Evolutionary conservation across 208 protist genomes (phyloP).

Genomic region (Angomonas ambiguus): DNA sequence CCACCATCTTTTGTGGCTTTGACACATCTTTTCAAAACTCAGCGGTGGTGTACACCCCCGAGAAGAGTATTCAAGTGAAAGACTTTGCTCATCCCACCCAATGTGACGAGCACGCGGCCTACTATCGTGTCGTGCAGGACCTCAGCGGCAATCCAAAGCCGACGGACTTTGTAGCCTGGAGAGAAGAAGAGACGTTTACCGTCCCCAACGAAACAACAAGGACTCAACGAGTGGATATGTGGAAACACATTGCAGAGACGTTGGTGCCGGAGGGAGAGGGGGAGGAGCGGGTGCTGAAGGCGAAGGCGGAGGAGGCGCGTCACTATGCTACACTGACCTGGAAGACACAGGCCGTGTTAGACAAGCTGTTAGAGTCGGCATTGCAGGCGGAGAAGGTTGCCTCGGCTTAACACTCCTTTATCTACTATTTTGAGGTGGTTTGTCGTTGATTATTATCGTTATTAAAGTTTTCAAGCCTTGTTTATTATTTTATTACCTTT

Average conservation of each 20-base stretch:
- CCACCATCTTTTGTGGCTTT: constrained; percentile 31
- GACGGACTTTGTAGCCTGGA: constrained; percentile 11
- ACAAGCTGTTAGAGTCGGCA: constrained; percentile 55
- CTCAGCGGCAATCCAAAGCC: constrained; percentile 16
- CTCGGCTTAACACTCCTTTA: not conserved
- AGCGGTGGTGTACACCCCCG: constrained; percentile 23
- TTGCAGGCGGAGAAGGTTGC: constrained; percentile 11
- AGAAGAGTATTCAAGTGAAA: constrained; percentile 36
- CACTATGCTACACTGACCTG: constrained; percentile 38
- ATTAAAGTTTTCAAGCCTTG: too few relatives aligned
- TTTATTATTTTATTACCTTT: not conserved
- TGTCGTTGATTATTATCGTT: too few relatives aligned
- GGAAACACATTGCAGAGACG: constrained; percentile 27
- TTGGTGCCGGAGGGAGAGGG: constrained; percentile 24
- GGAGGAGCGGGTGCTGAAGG: constrained; percentile 15
- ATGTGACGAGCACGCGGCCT: constrained; percentile 13
- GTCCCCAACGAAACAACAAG: constrained; percentile 18
- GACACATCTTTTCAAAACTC: constrained; percentile 22
- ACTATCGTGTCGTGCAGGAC: constrained; percentile 36
- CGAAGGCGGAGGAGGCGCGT: constrained; percentile 18
- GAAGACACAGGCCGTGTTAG: constrained; percentile 62
- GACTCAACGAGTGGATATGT: constrained; percentile 35
- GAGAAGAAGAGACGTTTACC: constrained; percentile 1
- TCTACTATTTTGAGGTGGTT: too few relatives aligned
- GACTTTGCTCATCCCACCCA: constrained; percentile 26